Conservation (phyloP, 2,329 filamentous ascomycete species). For the Gnomoniopsis sp. region DNA sequence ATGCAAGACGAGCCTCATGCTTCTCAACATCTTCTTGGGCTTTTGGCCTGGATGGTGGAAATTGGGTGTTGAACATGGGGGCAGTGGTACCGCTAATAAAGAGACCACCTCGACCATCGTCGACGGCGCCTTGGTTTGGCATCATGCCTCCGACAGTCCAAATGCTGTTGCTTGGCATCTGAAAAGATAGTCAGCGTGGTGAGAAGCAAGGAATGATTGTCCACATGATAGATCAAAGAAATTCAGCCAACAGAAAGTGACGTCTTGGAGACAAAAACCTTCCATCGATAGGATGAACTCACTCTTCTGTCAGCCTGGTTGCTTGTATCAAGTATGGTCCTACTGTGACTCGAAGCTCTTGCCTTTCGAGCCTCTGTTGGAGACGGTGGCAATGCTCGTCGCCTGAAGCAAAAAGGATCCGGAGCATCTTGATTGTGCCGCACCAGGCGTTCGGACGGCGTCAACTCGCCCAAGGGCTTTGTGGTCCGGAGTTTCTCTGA, state of each 20-base stretch:
- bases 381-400: constrained; percentile 22
- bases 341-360: constrained; percentile 6
- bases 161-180: constrained; percentile 61
- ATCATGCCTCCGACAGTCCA: constrained; percentile 75
- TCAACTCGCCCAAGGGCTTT: constrained; percentile 40
- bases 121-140: constrained; percentile 48
- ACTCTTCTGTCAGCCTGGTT: constrained; percentile 12
- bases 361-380: constrained; percentile 15
- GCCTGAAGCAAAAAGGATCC: constrained; percentile 41
- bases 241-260: too few species aligned
- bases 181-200: constrained; percentile 21
- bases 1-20: constrained; percentile 72
- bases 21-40: constrained; percentile 61
- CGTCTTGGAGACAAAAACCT: too few species aligned
- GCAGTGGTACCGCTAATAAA: constrained; percentile 71
- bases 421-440: constrained; percentile 37
- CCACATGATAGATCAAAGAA: too few species aligned
- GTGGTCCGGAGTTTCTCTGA: constrained; percentile 44
- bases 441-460: constrained; percentile 39
- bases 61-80: constrained; percentile 56
- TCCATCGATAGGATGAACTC: too few species aligned
- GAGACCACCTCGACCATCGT: constrained; percentile 61
- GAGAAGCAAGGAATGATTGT: too few species aligned
- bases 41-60: constrained; percentile 37
- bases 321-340: constrained; percentile 12